Conservation (phyloP, 2,329 filamentous ascomycete genomes). For the Cladosporium sp. region DNA sequence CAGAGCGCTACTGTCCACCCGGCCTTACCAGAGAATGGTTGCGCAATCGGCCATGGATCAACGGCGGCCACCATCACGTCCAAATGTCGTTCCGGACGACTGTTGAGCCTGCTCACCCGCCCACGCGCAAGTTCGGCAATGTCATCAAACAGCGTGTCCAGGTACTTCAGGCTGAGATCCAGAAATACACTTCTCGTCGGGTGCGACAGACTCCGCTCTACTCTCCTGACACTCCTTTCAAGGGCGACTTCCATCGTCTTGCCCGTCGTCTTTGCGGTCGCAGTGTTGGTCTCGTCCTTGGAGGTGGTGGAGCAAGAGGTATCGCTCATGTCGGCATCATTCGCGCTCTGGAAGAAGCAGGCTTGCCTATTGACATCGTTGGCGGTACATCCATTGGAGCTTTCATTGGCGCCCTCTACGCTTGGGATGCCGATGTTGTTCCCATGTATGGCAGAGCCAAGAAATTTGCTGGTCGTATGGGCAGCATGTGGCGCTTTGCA, state of each 20-base stretch:
- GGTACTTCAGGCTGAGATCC: constrained; percentile 92
- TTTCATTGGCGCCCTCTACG: constrained; percentile 93
- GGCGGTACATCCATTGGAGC: constrained; percentile 95
- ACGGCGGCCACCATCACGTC: constrained; percentile 94
- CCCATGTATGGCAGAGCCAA: constrained; percentile 96
- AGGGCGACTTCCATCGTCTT: constrained; percentile 93
- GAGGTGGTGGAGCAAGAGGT: constrained; percentile 87
- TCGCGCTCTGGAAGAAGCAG: constrained; percentile 89
- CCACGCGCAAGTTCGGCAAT: constrained; percentile 75
- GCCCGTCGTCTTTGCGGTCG: constrained; percentile 89
- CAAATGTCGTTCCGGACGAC: constrained; percentile 87
- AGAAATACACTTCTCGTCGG: constrained; percentile 94
- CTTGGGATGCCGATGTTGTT: constrained; percentile 92
- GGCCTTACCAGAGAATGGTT: constrained; percentile 89
- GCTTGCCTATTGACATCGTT: constrained; percentile 91
- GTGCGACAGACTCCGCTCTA: constrained; percentile 88
- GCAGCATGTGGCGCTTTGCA: constrained; percentile 97
- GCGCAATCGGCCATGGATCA: constrained; percentile 90
- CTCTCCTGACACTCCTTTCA: constrained; percentile 86
- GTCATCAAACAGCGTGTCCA: constrained; percentile 91
- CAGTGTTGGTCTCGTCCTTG: constrained; percentile 89
- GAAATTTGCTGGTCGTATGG: constrained; percentile 98
- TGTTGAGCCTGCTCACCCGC: constrained; percentile 67
- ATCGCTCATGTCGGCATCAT: constrained; percentile 94
- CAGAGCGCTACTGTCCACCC: constrained; percentile 81